Base-by-base conservation (phyloP, 805 yeast species). In the Saturnispora mendoncae region DNA sequence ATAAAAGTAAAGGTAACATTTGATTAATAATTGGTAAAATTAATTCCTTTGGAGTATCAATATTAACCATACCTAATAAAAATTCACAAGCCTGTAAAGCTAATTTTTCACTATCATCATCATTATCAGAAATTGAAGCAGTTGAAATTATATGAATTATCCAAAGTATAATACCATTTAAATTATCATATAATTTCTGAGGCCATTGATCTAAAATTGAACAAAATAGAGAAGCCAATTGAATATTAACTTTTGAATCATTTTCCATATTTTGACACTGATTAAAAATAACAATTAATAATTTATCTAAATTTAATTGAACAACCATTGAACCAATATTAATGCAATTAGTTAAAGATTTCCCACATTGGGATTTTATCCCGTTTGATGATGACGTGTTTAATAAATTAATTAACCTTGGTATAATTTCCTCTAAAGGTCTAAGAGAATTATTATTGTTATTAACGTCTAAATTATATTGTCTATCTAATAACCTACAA, bases 41-140 rank as follows among this genome's bases (percentile, higher is more conserved):
- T 4, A 75, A 56, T 18, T 71, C 70, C n/a, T 61, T 66, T 7
- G 84, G 78, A 7, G 24, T 32, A 24, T 69, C 70, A 27, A 76
- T 68, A 2, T 86, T 80, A 0, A 88, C 75, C 41, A 90, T 68
- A 1, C 84, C 77, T 33, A 90, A 71, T 45, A 92, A 64, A 52
- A 92, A 87, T 62, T 92, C 97, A 58, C 96, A 86, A 3, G 95
- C 97, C 57, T 88, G 96, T 42, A 88, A 66, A 0, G 95, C 81
- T 25, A 86, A 94, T 41, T 72, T 79, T 8, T 39, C 42, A 29
- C n/a, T n/a, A n/a, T 33, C 37, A 17, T 21, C 15, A 23, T 25
- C 28, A 12, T 4, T 18, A 50, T 83, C 88, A 15, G 6, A 17
- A 4, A 8, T 14, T 47, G 80, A 79, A 10, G 54, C 47, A 45